phyloP scores from a whole-genome alignment of 495 filamentous ascomycete species.

The Talaromyces liani region DNA sequence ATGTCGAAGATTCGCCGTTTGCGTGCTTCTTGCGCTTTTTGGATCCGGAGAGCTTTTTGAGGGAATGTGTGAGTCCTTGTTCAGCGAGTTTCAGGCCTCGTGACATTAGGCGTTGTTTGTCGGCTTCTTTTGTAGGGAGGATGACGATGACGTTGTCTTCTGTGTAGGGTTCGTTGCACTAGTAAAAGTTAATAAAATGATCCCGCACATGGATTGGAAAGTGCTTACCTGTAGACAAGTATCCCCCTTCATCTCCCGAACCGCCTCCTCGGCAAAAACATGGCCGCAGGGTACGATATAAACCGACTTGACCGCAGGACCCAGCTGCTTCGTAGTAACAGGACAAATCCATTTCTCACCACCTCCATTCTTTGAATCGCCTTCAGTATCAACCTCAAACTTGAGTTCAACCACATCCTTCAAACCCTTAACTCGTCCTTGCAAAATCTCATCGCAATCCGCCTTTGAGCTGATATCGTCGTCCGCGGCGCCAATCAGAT shows the following conservation, averaged over 20 bases:
- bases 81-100: constrained; percentile 59
- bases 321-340: constrained; percentile 78
- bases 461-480: constrained; percentile 42
- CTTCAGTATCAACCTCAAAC: constrained; percentile 53
- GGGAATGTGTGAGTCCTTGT: constrained; percentile 69
- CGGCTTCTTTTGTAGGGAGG: constrained; percentile 59
- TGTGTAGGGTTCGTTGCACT: constrained; percentile 72
- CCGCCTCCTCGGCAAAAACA: constrained; percentile 78
- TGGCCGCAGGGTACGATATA: constrained; percentile 95
- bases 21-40: constrained; percentile 65
- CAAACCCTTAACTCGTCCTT: constrained; percentile 68
- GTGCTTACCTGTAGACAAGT: constrained; percentile 51
- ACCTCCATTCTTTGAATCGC: constrained; percentile 37
- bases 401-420: constrained; percentile 86
- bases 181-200: constrained; percentile 13
- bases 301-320: constrained; percentile 68
- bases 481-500: constrained; percentile 59
- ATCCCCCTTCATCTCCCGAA: constrained; percentile 66
- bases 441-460: constrained; percentile 60
- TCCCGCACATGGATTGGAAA: background rate
- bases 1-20: constrained; percentile 17
- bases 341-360: constrained; percentile 72
- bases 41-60: constrained; percentile 69
- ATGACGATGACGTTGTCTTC: constrained; percentile 77
- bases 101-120: constrained; percentile 60